Conservation (phyloP, 179 eudicot species). For the Camellia oleifera region DNA sequence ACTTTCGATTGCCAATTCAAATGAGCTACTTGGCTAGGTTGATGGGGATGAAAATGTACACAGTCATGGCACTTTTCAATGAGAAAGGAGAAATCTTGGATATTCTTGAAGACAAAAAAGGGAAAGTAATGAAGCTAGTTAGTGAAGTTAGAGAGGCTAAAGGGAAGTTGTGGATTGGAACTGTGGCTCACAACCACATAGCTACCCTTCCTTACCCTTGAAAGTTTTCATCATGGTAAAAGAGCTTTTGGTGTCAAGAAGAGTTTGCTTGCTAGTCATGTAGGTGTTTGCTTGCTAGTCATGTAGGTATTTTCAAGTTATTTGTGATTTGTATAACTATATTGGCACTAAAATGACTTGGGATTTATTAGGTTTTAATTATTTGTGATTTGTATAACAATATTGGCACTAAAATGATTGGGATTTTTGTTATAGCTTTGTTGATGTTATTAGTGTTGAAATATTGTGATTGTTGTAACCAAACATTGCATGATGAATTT, state of each 20-base stretch:
- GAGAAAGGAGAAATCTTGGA: conserved; percentile 67
- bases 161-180: conserved; percentile 95
- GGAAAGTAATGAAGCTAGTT: conserved; percentile 73
- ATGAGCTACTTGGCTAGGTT: conserved; percentile 54
- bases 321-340: not conserved
- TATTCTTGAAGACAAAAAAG: conserved; percentile 74
- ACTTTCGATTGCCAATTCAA: conserved; percentile 72
- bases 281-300: not conserved
- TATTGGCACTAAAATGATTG: no score
- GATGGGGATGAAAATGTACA: conserved; percentile 82
- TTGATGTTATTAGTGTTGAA: no score
- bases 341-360: not conserved
- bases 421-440: no score
- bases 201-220: conserved; percentile 74
- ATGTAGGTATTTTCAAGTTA: not conserved
- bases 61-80: conserved; percentile 54
- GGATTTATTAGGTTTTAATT: not conserved
- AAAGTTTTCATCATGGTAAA: not conserved
- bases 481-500: no score
- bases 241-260: no score
- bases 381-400: not conserved
- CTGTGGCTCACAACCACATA: conserved; percentile 96
- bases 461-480: no score
- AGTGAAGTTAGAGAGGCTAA: conserved; percentile 80
- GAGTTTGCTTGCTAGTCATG: no score